Base-by-base conservation (phyloP, 495 filamentous ascomycete species). In the Neurospora sp. region DNA sequence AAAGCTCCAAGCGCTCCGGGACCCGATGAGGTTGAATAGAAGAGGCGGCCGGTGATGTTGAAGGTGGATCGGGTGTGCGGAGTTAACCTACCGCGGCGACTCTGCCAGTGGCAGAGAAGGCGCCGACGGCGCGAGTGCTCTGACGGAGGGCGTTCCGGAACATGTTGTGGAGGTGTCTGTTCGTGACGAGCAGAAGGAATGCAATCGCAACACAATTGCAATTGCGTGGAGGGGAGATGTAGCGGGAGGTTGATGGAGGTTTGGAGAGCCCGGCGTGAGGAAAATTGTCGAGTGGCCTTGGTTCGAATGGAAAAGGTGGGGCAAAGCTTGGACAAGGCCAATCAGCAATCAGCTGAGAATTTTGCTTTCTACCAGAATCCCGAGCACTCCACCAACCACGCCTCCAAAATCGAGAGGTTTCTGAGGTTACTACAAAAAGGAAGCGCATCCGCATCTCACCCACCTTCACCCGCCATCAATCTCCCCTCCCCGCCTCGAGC, bases 141-240 rank as follows among this genome's bases (percentile, higher is more conserved):
- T 96, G 94, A 86, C 94, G 90, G 86, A 98, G 88, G 89, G 95
- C 95, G 92, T 93, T 97, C 85, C 94, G 93, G 90, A 98, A 95
- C 96, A 99, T 98, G 78, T 80, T 86, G 79, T 72, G 79, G 80
- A 82, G 79, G 81, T 75, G 75, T 84, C 75, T 80, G 77, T 76
- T 74, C 70, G 82, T 79, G 80, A 78, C 82, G 74, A 74, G 72
- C 71, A 72, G 78, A 79, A 79, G 78, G 76, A 79, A 81, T 79
- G 79, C 85, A 87, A 87, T 84, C 86, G 85, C 85, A 82, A 82
- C 78, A 75, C 54, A 74, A 75, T 78, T 85, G 84, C 85, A 86
- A 86, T 27, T 70, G n/a, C 69, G n/a, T 37, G 35, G 16, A 72
- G 69, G 71, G 71, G 49, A 38, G 71, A 39, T 10, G 27, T 38